Evolutionary conservation across 257 asterid genomes (phyloP).

Genomic region (Ocimum tenuiflorum): DNA sequence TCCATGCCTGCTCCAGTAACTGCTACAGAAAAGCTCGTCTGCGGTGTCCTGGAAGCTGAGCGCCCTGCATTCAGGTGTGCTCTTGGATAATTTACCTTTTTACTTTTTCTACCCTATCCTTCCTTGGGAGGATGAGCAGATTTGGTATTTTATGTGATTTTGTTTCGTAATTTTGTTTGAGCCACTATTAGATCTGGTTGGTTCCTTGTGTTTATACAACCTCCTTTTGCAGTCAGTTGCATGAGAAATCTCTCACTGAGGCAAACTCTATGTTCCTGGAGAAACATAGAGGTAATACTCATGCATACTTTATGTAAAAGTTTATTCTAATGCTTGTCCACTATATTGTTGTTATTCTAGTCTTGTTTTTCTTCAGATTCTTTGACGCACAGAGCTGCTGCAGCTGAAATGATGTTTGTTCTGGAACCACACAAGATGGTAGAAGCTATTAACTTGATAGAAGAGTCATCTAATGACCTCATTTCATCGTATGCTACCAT

Average conservation of each 20-base stretch:
- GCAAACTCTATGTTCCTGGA: slow-evolving; percentile 72
- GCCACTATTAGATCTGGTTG: neutral
- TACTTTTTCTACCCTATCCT: neutral
- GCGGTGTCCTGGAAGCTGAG: slow-evolving; percentile 80
- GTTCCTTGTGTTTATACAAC: slow-evolving; percentile 13
- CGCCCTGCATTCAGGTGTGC: slow-evolving; percentile 74
- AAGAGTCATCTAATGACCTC: slow-evolving; percentile 48
- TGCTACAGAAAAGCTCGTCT: slow-evolving; percentile 64
- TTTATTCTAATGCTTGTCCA: neutral
- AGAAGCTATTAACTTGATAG: slow-evolving; percentile 67
- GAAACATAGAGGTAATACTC: slow-evolving; percentile 58
- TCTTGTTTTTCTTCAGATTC: slow-evolving; percentile 47
- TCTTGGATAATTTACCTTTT: neutral
- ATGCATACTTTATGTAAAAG: slow-evolving; percentile 1
- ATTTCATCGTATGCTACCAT: slow-evolving; percentile 44
- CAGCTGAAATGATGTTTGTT: slow-evolving; percentile 74
- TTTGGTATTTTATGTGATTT: neutral
- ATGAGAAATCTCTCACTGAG: slow-evolving; percentile 64
- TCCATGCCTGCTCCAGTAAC: slow-evolving; percentile 65
- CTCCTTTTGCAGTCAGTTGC: slow-evolving; percentile 59
- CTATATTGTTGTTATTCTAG: neutral
- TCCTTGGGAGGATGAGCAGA: no score
- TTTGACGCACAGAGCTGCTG: slow-evolving; percentile 81
- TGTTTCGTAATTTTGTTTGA: neutral
- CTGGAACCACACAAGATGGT: slow-evolving; percentile 72